Conservation (phyloP, 352 stramenopile genomes). For the Phytophthora europaea region DNA sequence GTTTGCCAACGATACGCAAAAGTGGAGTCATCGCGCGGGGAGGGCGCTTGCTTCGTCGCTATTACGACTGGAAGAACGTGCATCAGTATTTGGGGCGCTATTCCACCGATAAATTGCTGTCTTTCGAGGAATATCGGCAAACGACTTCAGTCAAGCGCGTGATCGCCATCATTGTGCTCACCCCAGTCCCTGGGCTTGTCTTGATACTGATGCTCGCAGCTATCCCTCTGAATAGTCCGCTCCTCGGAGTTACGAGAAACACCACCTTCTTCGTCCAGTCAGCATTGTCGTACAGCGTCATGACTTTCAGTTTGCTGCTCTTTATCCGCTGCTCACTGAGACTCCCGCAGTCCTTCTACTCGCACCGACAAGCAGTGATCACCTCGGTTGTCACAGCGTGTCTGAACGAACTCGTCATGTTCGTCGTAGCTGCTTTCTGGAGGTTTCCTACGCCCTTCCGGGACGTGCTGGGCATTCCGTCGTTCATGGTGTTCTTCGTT, state of each 20-base stretch:
- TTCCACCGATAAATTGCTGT: constrained; percentile 36
- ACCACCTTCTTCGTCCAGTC: constrained; percentile 19
- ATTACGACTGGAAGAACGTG: constrained; percentile 38
- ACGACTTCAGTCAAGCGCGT: constrained; percentile 10
- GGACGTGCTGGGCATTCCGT: constrained; percentile 18
- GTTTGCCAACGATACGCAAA: not conserved
- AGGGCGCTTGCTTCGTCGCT: constrained; percentile 4
- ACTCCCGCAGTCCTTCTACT: constrained; percentile 19
- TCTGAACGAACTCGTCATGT: constrained; percentile 18
- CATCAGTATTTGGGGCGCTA: constrained; percentile 45
- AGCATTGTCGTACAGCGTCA: constrained; percentile 1
- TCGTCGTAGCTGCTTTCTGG: constrained; percentile 11
- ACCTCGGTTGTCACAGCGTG: constrained; percentile 15
- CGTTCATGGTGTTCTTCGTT: constrained; percentile 3
- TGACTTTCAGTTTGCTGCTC: constrained; percentile 16
- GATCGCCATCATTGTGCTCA: constrained; percentile 19
- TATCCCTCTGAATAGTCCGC: constrained; percentile 17
- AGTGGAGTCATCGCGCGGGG: not conserved
- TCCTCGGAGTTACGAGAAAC: not conserved
- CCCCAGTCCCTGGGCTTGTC: constrained; percentile 1
- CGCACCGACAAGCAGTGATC: constrained; percentile 4
- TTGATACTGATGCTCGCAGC: constrained; percentile 3
- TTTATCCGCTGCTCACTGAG: constrained; percentile 17
- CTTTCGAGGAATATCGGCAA: constrained; percentile 27
- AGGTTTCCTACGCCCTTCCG: constrained; percentile 29